Base-by-base conservation (phyloP, 768 basidiomycete species). In the Suillus cothurnatus region DNA sequence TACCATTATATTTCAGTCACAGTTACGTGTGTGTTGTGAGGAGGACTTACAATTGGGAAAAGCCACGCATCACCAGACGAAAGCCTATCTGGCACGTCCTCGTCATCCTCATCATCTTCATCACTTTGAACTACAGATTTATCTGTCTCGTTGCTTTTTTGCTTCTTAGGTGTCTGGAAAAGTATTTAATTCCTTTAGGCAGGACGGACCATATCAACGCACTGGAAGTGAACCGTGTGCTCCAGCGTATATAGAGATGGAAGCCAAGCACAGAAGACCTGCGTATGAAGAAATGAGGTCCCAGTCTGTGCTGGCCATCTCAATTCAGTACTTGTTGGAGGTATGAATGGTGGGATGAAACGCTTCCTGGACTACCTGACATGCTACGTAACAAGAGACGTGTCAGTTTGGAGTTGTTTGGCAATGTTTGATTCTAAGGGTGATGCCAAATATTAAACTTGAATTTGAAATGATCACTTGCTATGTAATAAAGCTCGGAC, bases 11-110 rank as follows among this genome's bases (percentile, higher is more conserved):
- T 26, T 6, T 50, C 23, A 50, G 23, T 7, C 4, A 15, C 23
- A 14, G 26, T 49, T 31, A 8, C 2, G 31, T 41, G 23, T 41
- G 23, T 14, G 52, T 55, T 53, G 21, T 15, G 43, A 39, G 34
- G 66, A 23, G 56, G 39, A 52, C 90, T 72, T 68, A 93, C 90
- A 45, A 93, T 78, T 26, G 92, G 92, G 68, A 93, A 91, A 31
- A 91, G 70, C 85, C 88, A 91, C 26, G 90, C 92, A 64, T 93
- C 91, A 38, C 75, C 78, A 5, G 88, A 82, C 2, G 91, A 86
- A 76, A 93, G 72, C 32, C 85, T 82, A 61, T 88, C 87, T 2
- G 80, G 70, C n/a, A 81, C 68, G 12, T 86, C 85, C 53, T 91
- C 91, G 21, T 84, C 82, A 7, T 89, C 84, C 6, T 88, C 82